Evolutionary conservation across 805 yeast species (phyloP), one percentile per base, ranked within the genome.

Genomic region (Lachancea sp.): DNA sequence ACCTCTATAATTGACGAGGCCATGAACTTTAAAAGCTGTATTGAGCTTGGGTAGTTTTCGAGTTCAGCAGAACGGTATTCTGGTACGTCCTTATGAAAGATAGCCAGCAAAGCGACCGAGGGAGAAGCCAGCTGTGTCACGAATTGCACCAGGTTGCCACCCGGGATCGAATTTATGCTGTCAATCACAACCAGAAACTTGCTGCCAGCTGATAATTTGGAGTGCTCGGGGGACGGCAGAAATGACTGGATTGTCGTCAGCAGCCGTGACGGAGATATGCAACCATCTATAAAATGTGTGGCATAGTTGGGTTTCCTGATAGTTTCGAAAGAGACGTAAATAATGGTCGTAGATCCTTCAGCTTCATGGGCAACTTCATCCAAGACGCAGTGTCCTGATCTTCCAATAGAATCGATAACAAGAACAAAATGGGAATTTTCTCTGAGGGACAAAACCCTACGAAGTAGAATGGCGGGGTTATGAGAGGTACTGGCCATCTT

Each of bases 361-460:
- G 57, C 54, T 52, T 73, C 69, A 50, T 70, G 62, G 2, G 73
- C 62, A 39, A 89, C 70, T 58, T 88, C 96, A 22, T 66, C 58
- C 1, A 85, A 56, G 11, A 90, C 62, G 38, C 68, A 55, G 26
- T 66, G 53, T 0, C 88, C 78, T 0, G 93, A 77, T 60, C 90
- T 96, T 0, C 74, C 68, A 9, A 88, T 63, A 1, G 85, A 73
- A 60, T 93, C 98, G 8, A 77, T 58, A 3, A 84, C 69, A 3
- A 91, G 69, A 2, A 87, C 62, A 44, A 91, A 76, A 0, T 95
- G 95, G 0, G 91, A 75, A 18, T 64, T 63, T 56, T 93, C 98
- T 51, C 81, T 85, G 42, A 86, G 66, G 2, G 80, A 65, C 2
- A 93, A 62, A 6, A 87, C 68, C 47, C 98, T 68, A 38, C 74